Conservation (phyloP, 1,284 basidiomycete genomes). For the Naganishia sp. region DNA sequence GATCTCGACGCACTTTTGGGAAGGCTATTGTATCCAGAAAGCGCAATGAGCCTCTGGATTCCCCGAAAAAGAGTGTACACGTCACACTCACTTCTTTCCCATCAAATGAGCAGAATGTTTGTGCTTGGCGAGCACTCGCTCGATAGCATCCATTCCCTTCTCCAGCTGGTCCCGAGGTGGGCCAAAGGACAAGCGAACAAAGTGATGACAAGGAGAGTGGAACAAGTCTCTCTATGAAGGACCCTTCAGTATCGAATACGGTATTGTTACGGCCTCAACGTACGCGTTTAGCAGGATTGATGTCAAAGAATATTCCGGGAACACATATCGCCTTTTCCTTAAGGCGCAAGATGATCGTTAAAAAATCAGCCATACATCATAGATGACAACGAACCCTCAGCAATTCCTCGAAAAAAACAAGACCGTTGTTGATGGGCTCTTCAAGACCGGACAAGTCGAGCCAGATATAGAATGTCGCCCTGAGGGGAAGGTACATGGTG, state of each 20-base stretch:
- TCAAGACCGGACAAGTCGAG: constrained; percentile 76
- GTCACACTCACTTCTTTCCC: constrained; percentile 36
- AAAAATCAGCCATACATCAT: neutral
- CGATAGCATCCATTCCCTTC: constrained; percentile 83
- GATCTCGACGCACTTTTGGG: too few species aligned
- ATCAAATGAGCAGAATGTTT: constrained; percentile 36
- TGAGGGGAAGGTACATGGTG: constrained; percentile 27
- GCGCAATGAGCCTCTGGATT: too few species aligned
- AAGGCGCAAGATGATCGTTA: neutral
- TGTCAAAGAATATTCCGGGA: constrained; percentile 76
- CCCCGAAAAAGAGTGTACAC: too few species aligned
- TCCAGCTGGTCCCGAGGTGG: constrained; percentile 80
- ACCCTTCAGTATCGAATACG: neutral
- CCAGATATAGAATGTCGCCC: constrained; percentile 87
- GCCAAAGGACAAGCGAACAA: constrained; percentile 82
- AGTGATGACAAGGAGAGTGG: constrained; percentile 87
- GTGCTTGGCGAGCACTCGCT: constrained; percentile 67
- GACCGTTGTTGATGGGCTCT: constrained; percentile 78
- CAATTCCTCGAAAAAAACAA: constrained; percentile 92
- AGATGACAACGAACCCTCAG: constrained; percentile 62
- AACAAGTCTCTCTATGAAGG: constrained; percentile 64
- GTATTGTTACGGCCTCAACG: neutral
- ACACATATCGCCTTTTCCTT: constrained; percentile 55
- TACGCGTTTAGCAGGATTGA: constrained; percentile 70
- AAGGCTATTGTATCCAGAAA: too few species aligned